Base-by-base conservation (phyloP, 2,329 filamentous ascomycete species). In the Xylariaceae sp. region DNA sequence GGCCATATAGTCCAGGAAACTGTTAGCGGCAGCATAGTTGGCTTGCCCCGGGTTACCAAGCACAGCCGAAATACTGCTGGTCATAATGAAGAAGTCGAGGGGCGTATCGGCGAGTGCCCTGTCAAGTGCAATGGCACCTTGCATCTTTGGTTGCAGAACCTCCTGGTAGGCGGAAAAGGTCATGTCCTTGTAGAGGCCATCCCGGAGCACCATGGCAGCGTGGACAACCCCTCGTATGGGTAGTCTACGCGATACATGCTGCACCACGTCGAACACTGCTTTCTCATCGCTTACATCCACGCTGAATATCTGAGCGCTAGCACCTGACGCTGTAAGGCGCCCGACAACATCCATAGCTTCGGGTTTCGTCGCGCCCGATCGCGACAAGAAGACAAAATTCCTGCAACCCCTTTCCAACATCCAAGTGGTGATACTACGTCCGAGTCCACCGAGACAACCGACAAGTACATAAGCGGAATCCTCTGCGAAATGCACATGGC, bases 201-300 rank as follows among this genome's bases (percentile, higher is more conserved):
- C 76, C 2, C 63, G 50, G 0, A 81, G 65, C 2, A 80, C 70
- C 73, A 79, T 74, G 10, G 77, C 76, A 0, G 69, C 77, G 30
- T 79, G 69, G 1, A 67, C 68, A 0, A 79, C 73, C 13, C 78
- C 78, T n/a, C n/a, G n/a, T n/a, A n/a, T n/a, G n/a, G n/a, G n/a
- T n/a, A n/a, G n/a, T n/a, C n/a, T n/a, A n/a, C n/a, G 7, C 15
- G 1, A 24, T 2, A 8, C 44, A 53, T 3, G 36, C 29, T 1
- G 7, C 2, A n/a, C n/a, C n/a, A n/a, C n/a, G n/a, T n/a, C n/a
- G n/a, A n/a, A n/a, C 3, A 61, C 52, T 1, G 39, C 27, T 1
- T 15, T 43, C 10, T 21, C 11, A 0, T 59, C 53, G 40, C 57
- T 58, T n/a, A n/a, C n/a, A n/a, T n/a, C n/a, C n/a, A n/a, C n/a